Evolutionary conservation across 257 asterid species (phyloP).

Genomic region (Rauvolfia tetraphylla): DNA sequence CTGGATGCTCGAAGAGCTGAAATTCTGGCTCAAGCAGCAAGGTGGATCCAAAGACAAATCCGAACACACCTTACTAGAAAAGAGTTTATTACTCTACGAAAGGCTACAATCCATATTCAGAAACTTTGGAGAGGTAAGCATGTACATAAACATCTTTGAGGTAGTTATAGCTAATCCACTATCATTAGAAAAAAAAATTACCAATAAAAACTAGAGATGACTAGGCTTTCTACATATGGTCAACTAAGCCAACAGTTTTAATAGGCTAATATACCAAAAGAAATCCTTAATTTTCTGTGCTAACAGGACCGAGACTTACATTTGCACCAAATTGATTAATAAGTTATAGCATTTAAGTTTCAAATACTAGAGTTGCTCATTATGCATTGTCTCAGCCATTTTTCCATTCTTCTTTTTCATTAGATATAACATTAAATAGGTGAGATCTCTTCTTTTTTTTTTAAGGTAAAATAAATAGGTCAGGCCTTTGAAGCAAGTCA

Average conservation of each 20-base stretch:
- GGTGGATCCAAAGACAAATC: constrained; percentile 80
- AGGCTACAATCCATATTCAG: constrained; percentile 63
- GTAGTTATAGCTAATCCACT: neutral
- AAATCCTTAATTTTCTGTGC: neutral
- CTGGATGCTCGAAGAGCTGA: constrained; percentile 91
- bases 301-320: neutral
- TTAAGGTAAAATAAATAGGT: no score
- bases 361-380: neutral
- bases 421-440: neutral
- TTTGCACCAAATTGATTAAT: neutral
- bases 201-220: no score
- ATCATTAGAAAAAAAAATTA: neutral
- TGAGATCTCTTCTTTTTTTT: no score
- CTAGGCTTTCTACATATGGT: neutral
- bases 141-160: neutral
- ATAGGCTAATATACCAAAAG: neutral
- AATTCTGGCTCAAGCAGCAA: constrained; percentile 74
- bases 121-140: constrained; percentile 81
- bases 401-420: neutral
- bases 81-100: constrained; percentile 62
- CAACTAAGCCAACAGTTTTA: neutral
- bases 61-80: constrained; percentile 68
- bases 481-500: neutral
- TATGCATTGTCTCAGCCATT: neutral
- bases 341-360: neutral